Conservation (phyloP, 2,329 filamentous ascomycete species). For the Endothia cerciana region DNA sequence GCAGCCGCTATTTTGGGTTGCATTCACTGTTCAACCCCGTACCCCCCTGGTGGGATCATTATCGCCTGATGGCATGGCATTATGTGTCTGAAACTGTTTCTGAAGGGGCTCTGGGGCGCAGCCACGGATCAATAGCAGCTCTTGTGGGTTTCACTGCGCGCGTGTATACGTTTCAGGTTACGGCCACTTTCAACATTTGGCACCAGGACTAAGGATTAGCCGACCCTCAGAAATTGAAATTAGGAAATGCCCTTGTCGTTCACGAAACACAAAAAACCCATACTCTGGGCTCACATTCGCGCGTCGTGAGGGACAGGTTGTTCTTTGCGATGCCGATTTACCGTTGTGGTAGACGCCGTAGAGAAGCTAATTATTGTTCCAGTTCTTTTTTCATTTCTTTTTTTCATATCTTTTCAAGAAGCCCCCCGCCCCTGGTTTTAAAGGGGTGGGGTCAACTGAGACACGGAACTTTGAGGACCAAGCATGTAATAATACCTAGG, state of each 20-base stretch:
- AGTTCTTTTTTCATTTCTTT: too few species aligned
- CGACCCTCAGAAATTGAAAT: conserved; percentile 5
- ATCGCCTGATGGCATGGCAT: conserved; percentile 13
- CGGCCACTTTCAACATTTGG: not conserved
- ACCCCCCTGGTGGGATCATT: not conserved
- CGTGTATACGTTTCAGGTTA: conserved; percentile 6
- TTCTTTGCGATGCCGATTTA: not conserved
- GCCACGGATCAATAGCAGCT: not conserved
- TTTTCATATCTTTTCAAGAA: too few species aligned
- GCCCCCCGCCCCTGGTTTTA: not conserved
- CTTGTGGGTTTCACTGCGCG: not conserved
- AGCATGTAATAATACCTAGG: not conserved
- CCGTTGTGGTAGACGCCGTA: not conserved
- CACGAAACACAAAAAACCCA: not conserved
- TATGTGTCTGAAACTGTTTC: conserved; percentile 9
- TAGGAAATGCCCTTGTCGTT: conserved; percentile 4
- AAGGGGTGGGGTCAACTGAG: not conserved
- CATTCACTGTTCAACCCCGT: not conserved
- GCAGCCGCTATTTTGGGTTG: not conserved
- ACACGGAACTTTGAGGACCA: too few species aligned
- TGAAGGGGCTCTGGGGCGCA: not conserved
- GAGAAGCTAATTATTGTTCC: too few species aligned
- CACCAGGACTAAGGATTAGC: not conserved
- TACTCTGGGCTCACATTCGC: conserved; percentile 4
- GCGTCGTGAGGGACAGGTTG: too few species aligned